These are phyloP conservation scores for Penicillium diatomitis DNA, from an alignment of 495 filamentous ascomycete genomes.

Conservation along the genomic window DNA sequence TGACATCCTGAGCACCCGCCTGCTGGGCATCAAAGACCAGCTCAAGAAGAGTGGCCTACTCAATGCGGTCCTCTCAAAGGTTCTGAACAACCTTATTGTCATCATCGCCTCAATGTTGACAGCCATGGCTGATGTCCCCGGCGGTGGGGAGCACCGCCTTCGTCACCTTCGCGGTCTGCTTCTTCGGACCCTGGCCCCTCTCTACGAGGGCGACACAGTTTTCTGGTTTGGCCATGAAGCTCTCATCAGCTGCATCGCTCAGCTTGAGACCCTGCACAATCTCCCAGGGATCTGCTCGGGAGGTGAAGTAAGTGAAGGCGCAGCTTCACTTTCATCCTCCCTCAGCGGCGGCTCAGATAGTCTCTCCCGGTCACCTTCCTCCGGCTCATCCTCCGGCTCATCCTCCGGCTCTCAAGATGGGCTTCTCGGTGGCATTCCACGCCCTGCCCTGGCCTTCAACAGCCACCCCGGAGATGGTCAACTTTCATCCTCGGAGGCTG, in stretches of 20 bases:
- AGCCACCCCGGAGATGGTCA: neutral
- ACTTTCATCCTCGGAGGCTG: neutral
- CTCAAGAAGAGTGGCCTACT: neutral
- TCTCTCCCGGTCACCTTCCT: neutral
- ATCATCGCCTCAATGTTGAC: constrained; percentile 3
- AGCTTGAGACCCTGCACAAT: constrained; percentile 1
- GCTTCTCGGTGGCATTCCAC: neutral
- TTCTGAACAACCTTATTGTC: constrained; percentile 3
- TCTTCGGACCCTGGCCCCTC: neutral
- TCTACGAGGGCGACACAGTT: neutral
- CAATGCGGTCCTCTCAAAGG: neutral
- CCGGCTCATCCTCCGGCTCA: neutral
- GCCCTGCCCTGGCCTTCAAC: neutral
- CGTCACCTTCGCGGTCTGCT: constrained; percentile 2
- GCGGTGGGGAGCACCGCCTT: neutral
- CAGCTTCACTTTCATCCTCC: neutral
- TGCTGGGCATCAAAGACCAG: constrained; percentile 4
- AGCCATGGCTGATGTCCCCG: neutral
- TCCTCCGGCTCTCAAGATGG: neutral
- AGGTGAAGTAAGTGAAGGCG: neutral
- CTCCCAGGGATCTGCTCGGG: neutral
- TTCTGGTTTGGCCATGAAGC: neutral
- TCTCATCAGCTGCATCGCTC: constrained; percentile 1
- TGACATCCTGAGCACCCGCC: neutral
- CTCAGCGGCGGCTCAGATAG: neutral